Base-by-base conservation (phyloP, 2,329 filamentous ascomycete genomes). In the Fusarium veterinarium region DNA sequence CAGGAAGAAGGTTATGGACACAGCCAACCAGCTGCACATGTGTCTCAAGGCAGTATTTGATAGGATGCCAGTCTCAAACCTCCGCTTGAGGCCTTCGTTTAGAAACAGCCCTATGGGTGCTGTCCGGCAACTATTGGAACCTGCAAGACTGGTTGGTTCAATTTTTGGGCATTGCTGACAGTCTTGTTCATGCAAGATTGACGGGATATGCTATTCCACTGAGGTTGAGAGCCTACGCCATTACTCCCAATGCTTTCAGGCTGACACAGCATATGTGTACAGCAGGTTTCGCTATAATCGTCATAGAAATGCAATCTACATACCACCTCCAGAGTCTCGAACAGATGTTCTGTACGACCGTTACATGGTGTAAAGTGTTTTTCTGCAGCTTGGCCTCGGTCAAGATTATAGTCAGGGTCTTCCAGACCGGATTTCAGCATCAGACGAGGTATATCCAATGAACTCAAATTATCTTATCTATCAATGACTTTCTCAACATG, bases 381-480 rank as follows among this genome's bases (percentile, higher is more conserved):
- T 51, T 56, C 58, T 66, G 46, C 63, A 61, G 59, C 61, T 71
- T 64, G 60, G 35, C 64, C 64, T 65, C 69, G 62, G 71, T 75
- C 67, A 75, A 33, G 11, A 38, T 68, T 33, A 60, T 48, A 40
- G 37, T 46, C 56, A 42, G 46, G 49, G n/a, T 40, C 33, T n/a
- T 58, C 56, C 62, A 67, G 74, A 69, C 75, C 70, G 70, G 62
- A 64, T 48, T 55, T 62, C 46, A 35, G 40, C 58, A 49, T 56
- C 23, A 41, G 31, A 28, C 33, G 13, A 46, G 23, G 13, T 33
- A 41, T 37, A 23, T 45, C 75, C 75, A 77, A 77, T 77, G 55
- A 55, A 28, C 51, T 52, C 40, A 30, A 41, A 49, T 37, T 40
- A 42, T 71, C 77, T 77, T 77, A 77, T 77, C 75, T 76, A 31